These are phyloP conservation scores for Ascochyta koolunga DNA, from an alignment of 2,329 filamentous ascomycete species.

Conservation along the genomic window DNA sequence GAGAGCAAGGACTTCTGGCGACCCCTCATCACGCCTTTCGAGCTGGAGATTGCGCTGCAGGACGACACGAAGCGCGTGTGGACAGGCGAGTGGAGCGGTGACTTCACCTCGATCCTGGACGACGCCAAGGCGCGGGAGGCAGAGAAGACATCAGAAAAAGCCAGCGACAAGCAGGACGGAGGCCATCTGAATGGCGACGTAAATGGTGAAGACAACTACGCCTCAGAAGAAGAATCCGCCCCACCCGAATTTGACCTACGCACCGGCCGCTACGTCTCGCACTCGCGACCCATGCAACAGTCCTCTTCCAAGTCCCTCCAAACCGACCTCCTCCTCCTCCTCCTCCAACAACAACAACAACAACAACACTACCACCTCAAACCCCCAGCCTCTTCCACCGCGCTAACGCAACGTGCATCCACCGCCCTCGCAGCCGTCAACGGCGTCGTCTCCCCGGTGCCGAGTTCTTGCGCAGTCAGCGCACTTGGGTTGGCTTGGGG, in stretches of 20 bases:
- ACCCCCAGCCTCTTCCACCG: constrained; percentile 49
- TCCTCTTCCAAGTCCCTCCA: constrained; percentile 26
- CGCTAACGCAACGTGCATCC: constrained; percentile 68
- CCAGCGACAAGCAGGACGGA: too few relatives aligned
- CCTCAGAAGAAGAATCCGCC: constrained; percentile 69
- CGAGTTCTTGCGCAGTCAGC: constrained; percentile 78
- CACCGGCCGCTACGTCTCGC: constrained; percentile 81
- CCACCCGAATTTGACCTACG: constrained; percentile 91
- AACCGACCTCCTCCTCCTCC: constrained; percentile 27
- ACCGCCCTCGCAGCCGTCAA: constrained; percentile 82
- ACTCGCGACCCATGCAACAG: constrained; percentile 71
- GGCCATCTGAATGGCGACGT: constrained; percentile 19
- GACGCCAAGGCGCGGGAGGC: constrained; percentile 37
- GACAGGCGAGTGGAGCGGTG: constrained; percentile 87
- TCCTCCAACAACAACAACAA: not conserved
- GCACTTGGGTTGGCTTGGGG: constrained; percentile 91
- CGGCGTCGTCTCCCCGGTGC: constrained; percentile 90
- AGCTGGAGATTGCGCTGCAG: constrained; percentile 78
- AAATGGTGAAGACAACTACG: constrained; percentile 46
- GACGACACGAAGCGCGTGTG: constrained; percentile 78
- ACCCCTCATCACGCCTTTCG: constrained; percentile 93
- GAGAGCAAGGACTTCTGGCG: constrained; percentile 89
- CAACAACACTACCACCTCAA: too few relatives aligned
- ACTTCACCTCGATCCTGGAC: constrained; percentile 74
- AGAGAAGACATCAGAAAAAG: constrained; percentile 43